These are phyloP conservation scores for Aureobasidium sp. DNA, from an alignment of 2,329 filamentous ascomycete genomes.

Conservation along the genomic window DNA sequence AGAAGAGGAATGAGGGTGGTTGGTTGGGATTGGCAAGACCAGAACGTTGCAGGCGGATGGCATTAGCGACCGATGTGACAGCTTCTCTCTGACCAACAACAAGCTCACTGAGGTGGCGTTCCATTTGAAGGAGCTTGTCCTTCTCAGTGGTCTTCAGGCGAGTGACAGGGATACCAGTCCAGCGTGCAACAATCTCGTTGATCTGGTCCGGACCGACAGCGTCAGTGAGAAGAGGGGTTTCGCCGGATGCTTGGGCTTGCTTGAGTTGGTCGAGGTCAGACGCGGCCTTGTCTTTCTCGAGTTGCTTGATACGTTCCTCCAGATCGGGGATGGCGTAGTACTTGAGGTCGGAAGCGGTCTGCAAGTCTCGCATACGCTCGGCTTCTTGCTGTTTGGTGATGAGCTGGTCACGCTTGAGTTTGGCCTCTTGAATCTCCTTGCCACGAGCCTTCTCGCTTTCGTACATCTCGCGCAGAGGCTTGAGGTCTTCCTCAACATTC, in stretches of 20 bases:
- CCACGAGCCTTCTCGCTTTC: slow-evolving; percentile 85
- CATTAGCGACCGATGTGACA: slow-evolving; percentile 85
- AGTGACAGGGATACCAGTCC: slow-evolving; percentile 97
- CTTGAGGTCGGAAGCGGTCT: slow-evolving; percentile 84
- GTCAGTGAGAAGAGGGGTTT: slow-evolving; percentile 69
- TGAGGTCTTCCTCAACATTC: slow-evolving; percentile 88
- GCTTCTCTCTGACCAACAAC: slow-evolving; percentile 94
- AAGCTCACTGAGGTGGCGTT: slow-evolving; percentile 70
- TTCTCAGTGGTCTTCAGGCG: slow-evolving; percentile 91
- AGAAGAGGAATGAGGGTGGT: slow-evolving; percentile 96
- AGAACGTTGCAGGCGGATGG: slow-evolving; percentile 89
- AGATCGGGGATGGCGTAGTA: slow-evolving; percentile 97
- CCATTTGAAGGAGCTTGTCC: slow-evolving; percentile 98
- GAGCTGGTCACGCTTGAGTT: slow-evolving; percentile 86
- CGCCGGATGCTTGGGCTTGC: slow-evolving; percentile 49
- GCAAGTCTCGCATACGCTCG: slow-evolving; percentile 75
- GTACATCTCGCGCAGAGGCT: slow-evolving; percentile 90
- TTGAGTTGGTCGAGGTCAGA: slow-evolving; percentile 68
- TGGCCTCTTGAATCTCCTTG: slow-evolving; percentile 86
- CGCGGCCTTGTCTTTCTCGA: slow-evolving; percentile 70
- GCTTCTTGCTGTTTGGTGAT: slow-evolving; percentile 90
- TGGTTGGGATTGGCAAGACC: slow-evolving; percentile 94
- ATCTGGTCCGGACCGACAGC: slow-evolving; percentile 95
- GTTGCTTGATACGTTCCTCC: slow-evolving; percentile 65
- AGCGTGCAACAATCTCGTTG: slow-evolving; percentile 93